Percentiles rank a stretch among this genome's conserved stretches.
Evolutionary conservation across 768 basidiomycete genomes (phyloP).

Genomic region (Kwoniella dejecticola): DNA sequence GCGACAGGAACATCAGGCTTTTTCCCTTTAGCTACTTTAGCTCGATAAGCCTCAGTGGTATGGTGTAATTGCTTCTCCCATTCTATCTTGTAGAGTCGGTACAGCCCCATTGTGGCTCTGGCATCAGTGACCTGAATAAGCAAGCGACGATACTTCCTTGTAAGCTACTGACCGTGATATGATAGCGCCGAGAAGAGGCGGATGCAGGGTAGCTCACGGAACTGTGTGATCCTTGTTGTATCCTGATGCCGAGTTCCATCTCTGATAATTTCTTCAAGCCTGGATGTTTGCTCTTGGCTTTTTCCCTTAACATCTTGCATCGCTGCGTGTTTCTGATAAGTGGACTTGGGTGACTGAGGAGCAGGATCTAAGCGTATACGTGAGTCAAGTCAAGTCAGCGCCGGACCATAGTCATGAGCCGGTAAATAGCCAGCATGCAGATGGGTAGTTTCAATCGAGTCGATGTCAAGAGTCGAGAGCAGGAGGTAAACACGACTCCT

Average conservation of each 20-base stretch:
- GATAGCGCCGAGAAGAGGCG: too few species aligned
- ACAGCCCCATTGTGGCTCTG: constrained; percentile 92
- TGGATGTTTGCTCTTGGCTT: constrained; percentile 66
- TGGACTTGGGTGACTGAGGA: constrained; percentile 57
- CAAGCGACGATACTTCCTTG: too few species aligned
- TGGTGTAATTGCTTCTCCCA: constrained; percentile 69
- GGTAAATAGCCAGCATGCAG: too few species aligned
- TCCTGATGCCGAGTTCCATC: constrained; percentile 74
- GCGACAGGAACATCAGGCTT: not conserved
- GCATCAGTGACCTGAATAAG: constrained; percentile 78
- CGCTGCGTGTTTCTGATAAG: constrained; percentile 57
- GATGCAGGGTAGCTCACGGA: constrained; percentile 64
- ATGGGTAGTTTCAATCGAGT: too few species aligned
- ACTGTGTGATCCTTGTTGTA: constrained; percentile 86
- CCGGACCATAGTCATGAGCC: too few species aligned
- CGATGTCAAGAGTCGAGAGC: too few species aligned
- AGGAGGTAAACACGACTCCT: too few species aligned
- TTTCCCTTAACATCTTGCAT: constrained; percentile 58
- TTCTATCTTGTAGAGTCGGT: constrained; percentile 73
- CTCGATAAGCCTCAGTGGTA: constrained; percentile 44
- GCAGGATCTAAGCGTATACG: constrained; percentile 57
- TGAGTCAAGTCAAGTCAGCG: too few species aligned
- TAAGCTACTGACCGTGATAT: too few species aligned
- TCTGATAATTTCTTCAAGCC: constrained; percentile 77
- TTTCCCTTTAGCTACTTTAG: constrained; percentile 28